Evolutionary conservation across 345 rosid species (phyloP).

Genomic region (Euphorbia pulcherrima): DNA sequence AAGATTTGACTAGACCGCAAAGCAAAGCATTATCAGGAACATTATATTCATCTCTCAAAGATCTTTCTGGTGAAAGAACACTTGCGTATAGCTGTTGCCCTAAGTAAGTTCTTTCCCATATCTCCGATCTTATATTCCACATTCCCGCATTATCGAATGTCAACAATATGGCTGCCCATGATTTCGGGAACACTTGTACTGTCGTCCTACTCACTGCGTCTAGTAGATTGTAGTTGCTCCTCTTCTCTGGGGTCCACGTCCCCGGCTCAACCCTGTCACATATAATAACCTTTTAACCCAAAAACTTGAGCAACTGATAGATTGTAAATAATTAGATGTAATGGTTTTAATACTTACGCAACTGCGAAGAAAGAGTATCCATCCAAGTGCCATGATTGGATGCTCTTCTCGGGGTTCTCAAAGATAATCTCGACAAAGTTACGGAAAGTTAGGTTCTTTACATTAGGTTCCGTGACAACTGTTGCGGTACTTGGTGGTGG

Average conservation of each 20-base stretch:
- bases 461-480: constrained; percentile 28
- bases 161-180: constrained; percentile 78
- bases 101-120: constrained; percentile 56
- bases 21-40: constrained; percentile 50
- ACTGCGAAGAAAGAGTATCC: constrained; percentile 80
- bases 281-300: too few relatives aligned
- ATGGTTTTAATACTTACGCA: constrained; percentile 69
- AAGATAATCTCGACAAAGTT: constrained; percentile 66
- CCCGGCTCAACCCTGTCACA: constrained; percentile 63
- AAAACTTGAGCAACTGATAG: too few relatives aligned
- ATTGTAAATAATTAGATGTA: too few relatives aligned
- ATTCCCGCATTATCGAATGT: constrained; percentile 90
- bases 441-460: constrained; percentile 58
- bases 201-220: constrained; percentile 89
- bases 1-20: constrained; percentile 53
- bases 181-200: constrained; percentile 74
- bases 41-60: constrained; percentile 82
- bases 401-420: constrained; percentile 66
- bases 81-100: constrained; percentile 75
- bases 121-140: constrained; percentile 87
- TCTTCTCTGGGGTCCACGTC: constrained; percentile 72
- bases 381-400: constrained; percentile 61
- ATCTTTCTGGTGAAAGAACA: constrained; percentile 57
- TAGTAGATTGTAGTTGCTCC: constrained; percentile 65
- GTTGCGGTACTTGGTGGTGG: neutral